A percentile compares a stretch with the other conserved stretches of the same genome.
Evolutionary conservation across 2,329 filamentous ascomycete genomes (phyloP).

Genomic region (Epichloe glyceriae): DNA sequence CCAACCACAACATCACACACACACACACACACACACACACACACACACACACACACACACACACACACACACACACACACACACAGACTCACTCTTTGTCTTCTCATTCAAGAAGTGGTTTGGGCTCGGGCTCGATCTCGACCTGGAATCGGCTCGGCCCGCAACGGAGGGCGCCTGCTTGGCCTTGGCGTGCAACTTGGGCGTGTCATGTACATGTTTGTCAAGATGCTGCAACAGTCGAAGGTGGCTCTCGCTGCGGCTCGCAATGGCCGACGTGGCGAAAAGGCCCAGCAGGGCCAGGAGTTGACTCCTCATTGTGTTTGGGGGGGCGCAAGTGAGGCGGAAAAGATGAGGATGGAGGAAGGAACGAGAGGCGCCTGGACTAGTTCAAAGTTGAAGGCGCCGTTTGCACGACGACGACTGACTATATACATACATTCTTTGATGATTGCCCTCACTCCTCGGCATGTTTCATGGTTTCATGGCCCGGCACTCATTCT

Average conservation of each 20-base stretch:
- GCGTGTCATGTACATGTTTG: neutral
- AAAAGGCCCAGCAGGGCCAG: slow-evolving; percentile 3
- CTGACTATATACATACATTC: too few species aligned
- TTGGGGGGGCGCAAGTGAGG: neutral
- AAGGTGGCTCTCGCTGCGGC: neutral
- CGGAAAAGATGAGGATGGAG: neutral
- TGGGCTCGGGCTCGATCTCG: neutral
- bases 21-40: too few species aligned
- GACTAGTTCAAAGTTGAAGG: too few species aligned
- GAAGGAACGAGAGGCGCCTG: too few species aligned
- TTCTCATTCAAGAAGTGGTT: slow-evolving; percentile 8
- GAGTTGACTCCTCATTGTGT: neutral
- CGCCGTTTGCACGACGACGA: too few species aligned
- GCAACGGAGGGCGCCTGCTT: neutral
- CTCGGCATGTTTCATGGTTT: too few species aligned
- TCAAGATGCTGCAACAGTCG: neutral
- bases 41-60: too few species aligned
- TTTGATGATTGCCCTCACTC: too few species aligned
- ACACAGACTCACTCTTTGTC: slow-evolving; percentile 9
- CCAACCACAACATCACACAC: too few species aligned
- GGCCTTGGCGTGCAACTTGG: neutral
- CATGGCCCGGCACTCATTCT: too few species aligned
- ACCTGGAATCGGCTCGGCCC: neutral
- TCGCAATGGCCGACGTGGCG: neutral
- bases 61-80: too few species aligned